A percentile compares a stretch with the other conserved stretches of the same genome.
These are phyloP conservation scores for Colletotrichum musae DNA, from an alignment of 2,329 filamentous ascomycete species.

Conservation along the genomic window DNA sequence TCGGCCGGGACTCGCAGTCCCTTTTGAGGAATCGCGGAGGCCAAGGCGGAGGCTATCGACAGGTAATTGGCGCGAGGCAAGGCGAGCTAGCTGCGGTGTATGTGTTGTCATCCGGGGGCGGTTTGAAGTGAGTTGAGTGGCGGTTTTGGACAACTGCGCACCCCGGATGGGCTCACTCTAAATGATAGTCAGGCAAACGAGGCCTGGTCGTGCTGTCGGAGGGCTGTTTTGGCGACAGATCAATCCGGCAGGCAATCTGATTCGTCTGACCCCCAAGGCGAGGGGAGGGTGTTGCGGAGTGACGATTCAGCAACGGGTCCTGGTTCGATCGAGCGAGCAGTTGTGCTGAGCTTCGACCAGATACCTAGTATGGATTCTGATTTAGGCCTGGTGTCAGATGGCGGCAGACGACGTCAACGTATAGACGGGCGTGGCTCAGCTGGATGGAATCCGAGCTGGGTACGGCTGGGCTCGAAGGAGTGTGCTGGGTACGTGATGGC, in stretches of 20 bases:
- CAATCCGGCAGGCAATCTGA: constrained; percentile 5
- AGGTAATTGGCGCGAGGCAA: constrained; percentile 17
- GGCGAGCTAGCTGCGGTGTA: constrained; percentile 18
- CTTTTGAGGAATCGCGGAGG: constrained; percentile 36
- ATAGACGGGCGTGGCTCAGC: constrained; percentile 7
- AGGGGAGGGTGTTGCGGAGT: constrained; percentile 22
- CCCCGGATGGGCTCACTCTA: constrained; percentile 30
- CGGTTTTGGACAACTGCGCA: constrained; percentile 8
- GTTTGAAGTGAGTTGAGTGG: constrained; percentile 9
- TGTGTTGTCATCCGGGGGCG: constrained; percentile 30
- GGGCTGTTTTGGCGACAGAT: constrained; percentile 10
- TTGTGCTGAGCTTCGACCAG: constrained; percentile 20
- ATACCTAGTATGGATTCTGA: neutral
- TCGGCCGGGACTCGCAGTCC: constrained; percentile 23
- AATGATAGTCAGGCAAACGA: constrained; percentile 17
- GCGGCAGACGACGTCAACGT: constrained; percentile 13
- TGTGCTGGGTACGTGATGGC: constrained; percentile 4
- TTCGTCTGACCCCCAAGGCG: constrained; percentile 26
- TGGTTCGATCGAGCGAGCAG: constrained; percentile 8
- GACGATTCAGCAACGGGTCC: neutral
- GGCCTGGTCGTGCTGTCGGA: neutral
- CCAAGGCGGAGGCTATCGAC: constrained; percentile 11
- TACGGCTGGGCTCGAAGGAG: constrained; percentile 17
- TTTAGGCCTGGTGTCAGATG: constrained; percentile 9
- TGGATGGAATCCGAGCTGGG: constrained; percentile 8